Evolutionary conservation across 2,329 filamentous ascomycete species (phyloP).

Genomic region (Calonectria hongkongensis): DNA sequence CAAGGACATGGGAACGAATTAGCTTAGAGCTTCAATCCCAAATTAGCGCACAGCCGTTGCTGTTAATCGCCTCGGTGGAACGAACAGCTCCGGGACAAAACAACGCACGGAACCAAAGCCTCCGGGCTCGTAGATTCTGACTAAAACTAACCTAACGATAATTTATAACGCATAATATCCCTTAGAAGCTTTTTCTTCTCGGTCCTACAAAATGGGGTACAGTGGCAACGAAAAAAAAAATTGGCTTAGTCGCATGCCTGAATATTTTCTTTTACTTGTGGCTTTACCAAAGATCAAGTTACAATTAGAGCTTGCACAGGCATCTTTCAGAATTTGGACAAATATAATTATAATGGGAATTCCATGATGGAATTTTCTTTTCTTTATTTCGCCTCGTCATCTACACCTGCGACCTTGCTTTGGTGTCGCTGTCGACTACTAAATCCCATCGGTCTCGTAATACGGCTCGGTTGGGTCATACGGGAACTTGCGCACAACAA

Average conservation of each 20-base stretch:
- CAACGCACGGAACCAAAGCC: background rate
- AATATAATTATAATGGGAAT: no score
- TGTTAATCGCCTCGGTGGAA: background rate
- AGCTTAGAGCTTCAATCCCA: no score
- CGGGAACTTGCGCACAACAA: constrained; percentile 34
- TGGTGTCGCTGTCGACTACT: background rate
- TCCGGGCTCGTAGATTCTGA: background rate
- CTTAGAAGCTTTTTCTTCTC: background rate
- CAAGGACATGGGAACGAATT: background rate
- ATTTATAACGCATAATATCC: background rate
- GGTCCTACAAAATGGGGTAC: background rate
- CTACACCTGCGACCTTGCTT: background rate
- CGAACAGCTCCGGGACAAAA: background rate
- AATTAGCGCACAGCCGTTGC: background rate
- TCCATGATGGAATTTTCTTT: background rate
- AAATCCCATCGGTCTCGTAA: constrained; percentile 33
- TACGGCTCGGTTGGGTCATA: constrained; percentile 27
- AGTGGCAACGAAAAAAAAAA: no score
- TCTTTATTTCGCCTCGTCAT: background rate
- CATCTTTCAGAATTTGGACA: no score
- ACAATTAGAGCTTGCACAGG: no score
- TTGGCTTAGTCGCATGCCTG: no score
- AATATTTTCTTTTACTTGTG: no score
- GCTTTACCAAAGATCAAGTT: no score
- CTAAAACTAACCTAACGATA: background rate